A percentile compares a stretch with the other conserved stretches of the same genome.
Evolutionary conservation across 805 yeast genomes (phyloP).

Genomic region (Metschnikowia vanudenii): DNA sequence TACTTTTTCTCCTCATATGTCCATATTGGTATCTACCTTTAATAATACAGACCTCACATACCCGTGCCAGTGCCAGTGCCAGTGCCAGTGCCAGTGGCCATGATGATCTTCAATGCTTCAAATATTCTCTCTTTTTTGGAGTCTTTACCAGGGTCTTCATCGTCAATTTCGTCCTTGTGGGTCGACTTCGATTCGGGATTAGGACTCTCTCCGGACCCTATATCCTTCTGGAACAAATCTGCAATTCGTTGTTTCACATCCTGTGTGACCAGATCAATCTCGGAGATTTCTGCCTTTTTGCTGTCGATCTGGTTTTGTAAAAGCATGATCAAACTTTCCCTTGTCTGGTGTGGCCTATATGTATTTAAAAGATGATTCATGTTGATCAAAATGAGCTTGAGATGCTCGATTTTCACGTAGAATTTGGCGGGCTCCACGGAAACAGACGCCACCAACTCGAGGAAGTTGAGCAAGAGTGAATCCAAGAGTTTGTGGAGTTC

Average conservation of each 20-base stretch:
- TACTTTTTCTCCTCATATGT: too few species aligned
- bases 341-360: slow-evolving; percentile 91
- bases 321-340: slow-evolving; percentile 80
- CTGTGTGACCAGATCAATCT: slow-evolving; percentile 40
- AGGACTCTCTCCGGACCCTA: not conserved
- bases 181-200: not conserved
- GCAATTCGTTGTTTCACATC: slow-evolving; percentile 39
- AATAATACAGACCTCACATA: not conserved
- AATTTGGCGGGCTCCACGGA: slow-evolving; percentile 67
- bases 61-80: not conserved
- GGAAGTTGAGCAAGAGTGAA: slow-evolving; percentile 73
- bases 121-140: not conserved
- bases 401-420: slow-evolving; percentile 65
- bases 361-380: slow-evolving; percentile 90
- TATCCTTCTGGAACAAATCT: slow-evolving; percentile 16
- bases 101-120: not conserved
- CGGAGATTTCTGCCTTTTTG: slow-evolving; percentile 52
- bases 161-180: not conserved
- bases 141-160: too few species aligned
- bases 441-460: slow-evolving; percentile 79
- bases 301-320: slow-evolving; percentile 68
- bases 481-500: slow-evolving; percentile 80
- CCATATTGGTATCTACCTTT: too few species aligned
- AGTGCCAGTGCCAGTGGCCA: not conserved
- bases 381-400: slow-evolving; percentile 78